A percentile compares a stretch with the other conserved stretches of the same genome.
These are phyloP conservation scores for Aspergillus candidus DNA, from an alignment of 2,329 filamentous ascomycete genomes.

Conservation along the genomic window DNA sequence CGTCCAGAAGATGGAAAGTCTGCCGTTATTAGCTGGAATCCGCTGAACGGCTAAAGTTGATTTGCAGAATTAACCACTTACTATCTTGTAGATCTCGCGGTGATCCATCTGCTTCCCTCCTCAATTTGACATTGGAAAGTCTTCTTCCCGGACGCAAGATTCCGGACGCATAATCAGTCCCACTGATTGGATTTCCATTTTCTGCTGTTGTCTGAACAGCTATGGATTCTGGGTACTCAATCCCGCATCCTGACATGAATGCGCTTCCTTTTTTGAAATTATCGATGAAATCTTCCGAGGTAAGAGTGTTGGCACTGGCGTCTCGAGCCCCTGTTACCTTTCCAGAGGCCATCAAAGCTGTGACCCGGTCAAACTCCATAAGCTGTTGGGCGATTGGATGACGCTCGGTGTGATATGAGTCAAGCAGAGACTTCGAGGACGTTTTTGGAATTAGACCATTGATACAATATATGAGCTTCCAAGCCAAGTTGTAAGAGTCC, in stretches of 20 bases:
- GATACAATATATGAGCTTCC: constrained; percentile 35
- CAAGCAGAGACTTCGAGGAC: constrained; percentile 22
- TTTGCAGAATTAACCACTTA: constrained; percentile 5
- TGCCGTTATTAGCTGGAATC: constrained; percentile 8
- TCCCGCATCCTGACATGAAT: constrained; percentile 36
- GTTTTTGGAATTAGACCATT: constrained; percentile 28
- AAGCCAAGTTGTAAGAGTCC: constrained; percentile 42
- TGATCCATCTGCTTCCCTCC: constrained; percentile 34
- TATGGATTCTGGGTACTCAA: constrained; percentile 31
- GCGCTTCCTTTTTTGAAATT: constrained; percentile 34
- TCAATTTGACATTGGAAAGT: constrained; percentile 28
- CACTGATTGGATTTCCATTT: constrained; percentile 20
- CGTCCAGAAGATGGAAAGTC: constrained; percentile 34
- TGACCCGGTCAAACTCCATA: constrained; percentile 35
- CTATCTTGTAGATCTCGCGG: constrained; percentile 33
- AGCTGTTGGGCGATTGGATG: constrained; percentile 34
- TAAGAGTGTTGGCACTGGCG: constrained; percentile 18
- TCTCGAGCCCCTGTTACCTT: constrained; percentile 27
- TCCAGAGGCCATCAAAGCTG: constrained; percentile 38
- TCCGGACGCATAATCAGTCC: constrained; percentile 31
- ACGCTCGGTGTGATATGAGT: constrained; percentile 35
- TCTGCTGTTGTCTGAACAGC: constrained; percentile 20
- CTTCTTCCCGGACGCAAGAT: constrained; percentile 31
- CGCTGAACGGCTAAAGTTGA: neutral
- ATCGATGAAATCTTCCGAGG: constrained; percentile 31